A percentile compares a stretch with the other conserved stretches of the same genome.
phyloP scores from a whole-genome alignment of 805 yeast genomes.

The Wickerhamiella shivajii region DNA sequence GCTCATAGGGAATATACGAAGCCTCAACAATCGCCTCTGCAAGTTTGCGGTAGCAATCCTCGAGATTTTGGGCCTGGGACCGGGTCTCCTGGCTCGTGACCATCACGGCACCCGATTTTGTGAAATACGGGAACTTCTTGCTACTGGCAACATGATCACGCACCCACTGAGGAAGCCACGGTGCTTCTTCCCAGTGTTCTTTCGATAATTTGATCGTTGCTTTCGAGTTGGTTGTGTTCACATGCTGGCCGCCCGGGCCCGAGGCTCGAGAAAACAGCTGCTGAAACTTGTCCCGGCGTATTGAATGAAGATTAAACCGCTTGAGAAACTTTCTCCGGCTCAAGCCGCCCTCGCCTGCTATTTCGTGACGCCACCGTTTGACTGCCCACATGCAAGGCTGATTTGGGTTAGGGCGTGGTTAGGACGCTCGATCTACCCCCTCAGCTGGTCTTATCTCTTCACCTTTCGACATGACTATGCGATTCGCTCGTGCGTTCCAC shows the following conservation, averaged over 20 bases:
- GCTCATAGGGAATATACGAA: slow-evolving; percentile 36
- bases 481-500: slow-evolving; percentile 11
- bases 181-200: slow-evolving; percentile 31
- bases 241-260: slow-evolving; percentile 85
- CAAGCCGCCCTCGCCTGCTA: background rate
- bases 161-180: slow-evolving; percentile 48
- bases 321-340: background rate
- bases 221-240: slow-evolving; percentile 52
- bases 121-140: slow-evolving; percentile 35
- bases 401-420: too few species aligned
- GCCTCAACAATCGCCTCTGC: slow-evolving; percentile 34
- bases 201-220: slow-evolving; percentile 42
- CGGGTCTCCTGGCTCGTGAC: slow-evolving; percentile 49
- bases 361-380: background rate
- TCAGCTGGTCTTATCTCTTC: background rate
- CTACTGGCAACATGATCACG: slow-evolving; percentile 27
- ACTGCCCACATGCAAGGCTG: too few species aligned
- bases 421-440: too few species aligned
- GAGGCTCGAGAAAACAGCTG: slow-evolving; percentile 44
- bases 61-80: slow-evolving; percentile 41
- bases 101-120: slow-evolving; percentile 39
- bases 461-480: background rate
- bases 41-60: slow-evolving; percentile 47
- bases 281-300: slow-evolving; percentile 35
- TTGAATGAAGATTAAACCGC: slow-evolving; percentile 6